Evolutionary conservation across 257 asterid species (phyloP).

Genomic region (Nicotiana sylvestris): DNA sequence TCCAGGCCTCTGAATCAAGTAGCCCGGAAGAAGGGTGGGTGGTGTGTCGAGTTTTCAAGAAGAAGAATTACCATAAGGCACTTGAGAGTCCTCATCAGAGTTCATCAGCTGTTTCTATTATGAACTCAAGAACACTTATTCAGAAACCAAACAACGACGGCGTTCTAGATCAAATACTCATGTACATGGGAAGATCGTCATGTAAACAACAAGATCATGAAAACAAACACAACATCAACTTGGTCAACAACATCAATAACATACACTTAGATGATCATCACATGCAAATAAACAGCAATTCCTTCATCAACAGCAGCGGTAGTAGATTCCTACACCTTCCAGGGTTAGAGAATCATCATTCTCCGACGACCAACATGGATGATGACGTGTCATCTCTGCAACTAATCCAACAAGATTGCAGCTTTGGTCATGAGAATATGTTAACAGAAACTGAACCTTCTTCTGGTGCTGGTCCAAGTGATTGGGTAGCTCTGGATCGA

Average conservation of each 20-base stretch:
- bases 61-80: slow-evolving; percentile 85
- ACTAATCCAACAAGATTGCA: slow-evolving; percentile 20
- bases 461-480: slow-evolving; percentile 11
- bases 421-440: slow-evolving; percentile 24
- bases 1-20: slow-evolving; percentile 26
- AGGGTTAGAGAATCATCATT: slow-evolving; percentile 32
- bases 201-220: slow-evolving; percentile 48
- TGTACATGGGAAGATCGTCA: slow-evolving; percentile 61
- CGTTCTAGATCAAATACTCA: slow-evolving; percentile 63
- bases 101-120: slow-evolving; percentile 24
- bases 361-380: slow-evolving; percentile 1
- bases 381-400: slow-evolving; percentile 3
- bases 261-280: not conserved
- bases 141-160: slow-evolving; percentile 45
- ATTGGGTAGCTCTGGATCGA: slow-evolving; percentile 74
- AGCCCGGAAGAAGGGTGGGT: slow-evolving; percentile 87
- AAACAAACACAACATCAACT: slow-evolving; percentile 8
- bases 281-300: not conserved
- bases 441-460: not conserved
- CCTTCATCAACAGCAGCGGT: not conserved
- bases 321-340: slow-evolving; percentile 71
- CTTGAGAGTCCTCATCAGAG: slow-evolving; percentile 35
- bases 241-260: not conserved
- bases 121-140: slow-evolving; percentile 6
- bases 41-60: slow-evolving; percentile 94